Evolutionary conservation across 306 rosid species (phyloP), one percentile per base, ranked within the genome.

Genomic region (Casuarina cunninghamiana): DNA sequence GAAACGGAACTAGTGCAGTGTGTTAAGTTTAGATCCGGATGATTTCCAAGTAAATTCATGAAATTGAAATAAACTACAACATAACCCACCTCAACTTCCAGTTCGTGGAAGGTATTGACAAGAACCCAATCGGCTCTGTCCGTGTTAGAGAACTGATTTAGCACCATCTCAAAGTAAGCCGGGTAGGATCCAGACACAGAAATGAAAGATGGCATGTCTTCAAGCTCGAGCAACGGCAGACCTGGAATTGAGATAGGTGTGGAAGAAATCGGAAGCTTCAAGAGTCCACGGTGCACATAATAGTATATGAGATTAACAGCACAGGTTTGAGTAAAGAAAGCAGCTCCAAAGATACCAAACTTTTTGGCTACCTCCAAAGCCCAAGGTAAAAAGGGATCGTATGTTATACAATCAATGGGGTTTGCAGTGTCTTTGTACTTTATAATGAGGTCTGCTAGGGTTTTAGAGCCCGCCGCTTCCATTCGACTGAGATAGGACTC

Each of bases 311-410:
- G 82, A 77, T 85, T 85, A 0, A 86, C 91, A 17, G 83, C 86
- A 85, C 88, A 86, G 35, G 80, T 41, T 71, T 91, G 94, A 35
- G 94, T 88, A 45, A 88, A 89, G 73, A 91, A 86, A 55, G 91
- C 78, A 50, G 84, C 90, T 32, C 77, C 86, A 1, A 46, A 5
- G 41, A 89, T 5, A 0, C 90, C 90, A 62, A 86, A 86, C 2
- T 81, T 77, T 75, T 88, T 89, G 69, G 89, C 83, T 10, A 91
- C 88, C 41, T 91, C 89, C 62, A 86, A 67, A 2, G 72, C 89
- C 92, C 94, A 91, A 4, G 79, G 70, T 26, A 89, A 0, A 1
- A 89, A 66, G 1, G 91, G 41, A 38, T 91, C 97, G 66, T 88
- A 91, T 0, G 89, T 77, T 6, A 91, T 13, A 55, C 88, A 84